A percentile compares a stretch with the other conserved stretches of the same genome.
Conservation (phyloP, 208 protist genomes). For the Phytomonas sp. region DNA sequence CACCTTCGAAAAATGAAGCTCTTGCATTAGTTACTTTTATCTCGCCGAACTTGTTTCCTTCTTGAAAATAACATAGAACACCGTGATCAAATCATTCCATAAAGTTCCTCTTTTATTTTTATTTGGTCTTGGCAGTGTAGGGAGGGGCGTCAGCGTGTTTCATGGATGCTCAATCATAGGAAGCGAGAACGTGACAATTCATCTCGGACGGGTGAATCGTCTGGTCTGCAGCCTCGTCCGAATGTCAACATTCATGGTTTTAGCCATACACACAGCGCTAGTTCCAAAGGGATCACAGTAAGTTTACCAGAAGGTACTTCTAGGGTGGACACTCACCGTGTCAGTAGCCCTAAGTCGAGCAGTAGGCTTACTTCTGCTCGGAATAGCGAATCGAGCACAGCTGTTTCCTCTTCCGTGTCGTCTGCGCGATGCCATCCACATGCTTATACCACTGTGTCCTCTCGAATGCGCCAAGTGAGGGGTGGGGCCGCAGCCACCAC, state of each 20-base stretch:
- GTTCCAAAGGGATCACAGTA: neutral
- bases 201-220: neutral
- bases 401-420: neutral
- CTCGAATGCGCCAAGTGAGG: neutral
- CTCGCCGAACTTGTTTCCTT: slow-evolving; percentile 11
- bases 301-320: neutral
- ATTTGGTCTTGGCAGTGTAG: neutral
- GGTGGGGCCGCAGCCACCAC: neutral
- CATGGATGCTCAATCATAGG: neutral
- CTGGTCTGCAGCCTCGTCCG: neutral
- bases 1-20: neutral
- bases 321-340: neutral
- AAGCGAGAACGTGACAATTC: neutral
- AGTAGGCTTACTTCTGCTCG: neutral
- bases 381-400: neutral
- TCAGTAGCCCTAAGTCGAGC: neutral
- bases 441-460: neutral
- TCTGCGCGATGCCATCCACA: neutral
- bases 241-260: neutral
- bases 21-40: slow-evolving; percentile 14
- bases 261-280: neutral
- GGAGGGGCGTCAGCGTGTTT: neutral
- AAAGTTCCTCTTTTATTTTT: slow-evolving; percentile 7
- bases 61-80: neutral
- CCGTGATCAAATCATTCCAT: neutral